A percentile compares a stretch with the other conserved stretches of the same genome.
phyloP scores from a whole-genome alignment of 176 grass and related monocot species.

The Eleusine indica region DNA sequence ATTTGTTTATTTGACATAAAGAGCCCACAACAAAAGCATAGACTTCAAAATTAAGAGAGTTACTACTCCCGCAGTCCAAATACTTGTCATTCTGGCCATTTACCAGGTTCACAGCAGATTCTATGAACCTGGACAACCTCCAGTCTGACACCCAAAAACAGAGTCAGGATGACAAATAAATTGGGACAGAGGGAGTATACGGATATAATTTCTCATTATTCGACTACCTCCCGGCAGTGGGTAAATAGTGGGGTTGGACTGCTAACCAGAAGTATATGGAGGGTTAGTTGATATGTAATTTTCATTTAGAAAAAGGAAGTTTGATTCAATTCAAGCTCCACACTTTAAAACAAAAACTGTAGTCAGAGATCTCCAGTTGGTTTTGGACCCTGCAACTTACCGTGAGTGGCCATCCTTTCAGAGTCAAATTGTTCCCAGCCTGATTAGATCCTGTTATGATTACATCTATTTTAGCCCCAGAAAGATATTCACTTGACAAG shows the following conservation, averaged over 20 bases:
- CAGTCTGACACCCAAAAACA: too few relatives aligned
- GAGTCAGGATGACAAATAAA: too few relatives aligned
- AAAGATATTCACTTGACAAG: conserved; percentile 21
- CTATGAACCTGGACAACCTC: too few relatives aligned
- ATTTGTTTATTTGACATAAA: not conserved
- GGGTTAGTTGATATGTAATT: not conserved
- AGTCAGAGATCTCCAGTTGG: conserved; percentile 1
- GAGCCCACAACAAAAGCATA: conserved; percentile 5
- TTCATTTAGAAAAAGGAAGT: conserved; percentile 8
- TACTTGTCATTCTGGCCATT: too few relatives aligned
- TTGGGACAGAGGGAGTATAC: not conserved
- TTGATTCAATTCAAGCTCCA: conserved; percentile 13
- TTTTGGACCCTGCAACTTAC: conserved; percentile 51
- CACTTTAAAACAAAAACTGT: conserved; percentile 2
- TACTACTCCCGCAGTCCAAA: too few relatives aligned
- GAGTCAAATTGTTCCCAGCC: conserved; percentile 87
- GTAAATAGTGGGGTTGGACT: not conserved
- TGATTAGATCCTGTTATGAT: conserved; percentile 87
- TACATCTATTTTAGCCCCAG: conserved; percentile 31
- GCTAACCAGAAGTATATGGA: not conserved
- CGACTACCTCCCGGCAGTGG: not conserved
- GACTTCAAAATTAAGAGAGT: not conserved
- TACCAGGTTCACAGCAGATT: too few relatives aligned
- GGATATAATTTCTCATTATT: not conserved
- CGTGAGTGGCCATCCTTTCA: conserved; percentile 99